A percentile compares a stretch with the other conserved stretches of the same genome.
phyloP scores from a whole-genome alignment of 805 yeast genomes.

The Candida ortonii region DNA sequence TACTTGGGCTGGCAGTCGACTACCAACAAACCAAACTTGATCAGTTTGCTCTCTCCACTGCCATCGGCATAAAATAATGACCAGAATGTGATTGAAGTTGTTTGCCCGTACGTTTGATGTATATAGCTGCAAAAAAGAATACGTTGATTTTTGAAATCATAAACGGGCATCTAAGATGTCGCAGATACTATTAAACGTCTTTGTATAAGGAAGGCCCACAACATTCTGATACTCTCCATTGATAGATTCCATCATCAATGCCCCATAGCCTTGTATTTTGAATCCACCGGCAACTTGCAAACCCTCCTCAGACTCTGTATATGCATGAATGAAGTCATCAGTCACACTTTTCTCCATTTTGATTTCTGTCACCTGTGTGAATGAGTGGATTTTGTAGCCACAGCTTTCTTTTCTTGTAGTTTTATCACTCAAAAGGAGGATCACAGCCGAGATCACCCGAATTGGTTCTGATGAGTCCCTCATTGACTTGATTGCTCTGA shows the following conservation, averaged over 20 bases:
- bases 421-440: conserved; percentile 33
- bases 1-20: conserved; percentile 87
- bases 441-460: conserved; percentile 54
- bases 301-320: conserved; percentile 74
- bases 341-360: conserved; percentile 43
- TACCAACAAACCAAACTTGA: conserved; percentile 77
- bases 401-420: conserved; percentile 6
- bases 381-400: conserved; percentile 19
- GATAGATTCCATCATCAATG: conserved; percentile 56
- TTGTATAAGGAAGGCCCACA: conserved; percentile 78
- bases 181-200: conserved; percentile 40
- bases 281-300: conserved; percentile 89
- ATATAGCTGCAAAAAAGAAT: conserved; percentile 4
- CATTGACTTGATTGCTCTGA: conserved; percentile 46
- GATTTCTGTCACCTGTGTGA: conserved; percentile 30
- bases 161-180: conserved; percentile 14
- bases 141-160: conserved; percentile 1
- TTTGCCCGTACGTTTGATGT: conserved; percentile 8
- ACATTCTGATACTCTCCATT: conserved; percentile 84
- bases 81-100: neutral
- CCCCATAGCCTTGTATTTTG: conserved; percentile 73
- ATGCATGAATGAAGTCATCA: conserved; percentile 55
- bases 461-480: conserved; percentile 45
- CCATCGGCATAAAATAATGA: conserved; percentile 61
- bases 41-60: conserved; percentile 73